Evolutionary conservation across 23 red algal species (phyloP).

Genomic region (Gracilaria caudata): DNA sequence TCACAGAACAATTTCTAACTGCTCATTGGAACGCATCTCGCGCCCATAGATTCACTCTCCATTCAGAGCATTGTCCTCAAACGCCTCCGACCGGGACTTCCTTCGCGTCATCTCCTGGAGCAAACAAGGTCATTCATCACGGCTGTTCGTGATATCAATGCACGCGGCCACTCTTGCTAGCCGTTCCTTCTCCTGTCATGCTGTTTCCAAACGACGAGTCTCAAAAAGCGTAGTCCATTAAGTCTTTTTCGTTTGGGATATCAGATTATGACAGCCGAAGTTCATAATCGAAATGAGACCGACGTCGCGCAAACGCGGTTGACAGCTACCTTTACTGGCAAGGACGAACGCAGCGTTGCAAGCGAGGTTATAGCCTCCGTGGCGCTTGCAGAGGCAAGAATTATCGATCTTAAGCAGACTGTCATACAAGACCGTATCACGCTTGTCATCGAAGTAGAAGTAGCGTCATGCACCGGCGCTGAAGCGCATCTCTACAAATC

Average conservation of each 20-base stretch:
- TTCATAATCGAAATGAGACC: neutral
- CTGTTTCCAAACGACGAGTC: neutral
- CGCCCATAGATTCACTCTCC: neutral
- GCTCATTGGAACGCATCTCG: neutral
- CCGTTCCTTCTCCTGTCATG: neutral
- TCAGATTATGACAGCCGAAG: neutral
- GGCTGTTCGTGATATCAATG: neutral
- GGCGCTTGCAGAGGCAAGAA: slow-evolving; percentile 24
- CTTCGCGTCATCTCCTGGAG: neutral
- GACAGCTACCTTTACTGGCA: slow-evolving; percentile 59
- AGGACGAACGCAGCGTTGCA: slow-evolving; percentile 68
- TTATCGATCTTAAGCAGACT: slow-evolving; percentile 84
- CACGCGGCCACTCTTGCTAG: neutral
- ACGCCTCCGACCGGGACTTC: neutral
- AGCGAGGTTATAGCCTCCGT: slow-evolving; percentile 53
- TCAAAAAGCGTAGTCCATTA: neutral
- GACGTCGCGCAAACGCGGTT: neutral
- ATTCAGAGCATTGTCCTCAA: neutral
- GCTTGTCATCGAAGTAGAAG: slow-evolving; percentile 68
- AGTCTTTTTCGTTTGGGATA: neutral
- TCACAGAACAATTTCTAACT: neutral
- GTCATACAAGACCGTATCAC: slow-evolving; percentile 74
- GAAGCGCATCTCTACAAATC: slow-evolving; percentile 60
- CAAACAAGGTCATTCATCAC: neutral
- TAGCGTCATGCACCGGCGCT: slow-evolving; percentile 18